phyloP scores from a whole-genome alignment of 1,284 basidiomycete species.

The Ustilago curta region DNA sequence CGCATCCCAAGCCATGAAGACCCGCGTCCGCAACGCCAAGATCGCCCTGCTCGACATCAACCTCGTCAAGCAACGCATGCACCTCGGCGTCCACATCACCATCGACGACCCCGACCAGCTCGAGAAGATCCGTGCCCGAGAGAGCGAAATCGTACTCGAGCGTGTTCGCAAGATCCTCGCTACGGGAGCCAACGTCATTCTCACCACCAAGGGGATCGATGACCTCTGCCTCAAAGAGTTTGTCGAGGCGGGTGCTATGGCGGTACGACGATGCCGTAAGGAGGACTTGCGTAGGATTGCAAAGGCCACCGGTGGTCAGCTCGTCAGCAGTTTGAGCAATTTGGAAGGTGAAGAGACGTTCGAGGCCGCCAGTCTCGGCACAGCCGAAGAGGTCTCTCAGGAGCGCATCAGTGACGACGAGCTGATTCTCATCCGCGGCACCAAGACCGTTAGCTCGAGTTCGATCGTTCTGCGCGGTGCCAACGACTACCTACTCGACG shows the following conservation, averaged over 20 bases:
- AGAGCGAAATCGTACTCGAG: constrained; percentile 95
- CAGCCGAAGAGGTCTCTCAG: constrained; percentile 94
- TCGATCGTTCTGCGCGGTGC: constrained; percentile 95
- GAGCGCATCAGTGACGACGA: constrained; percentile 99
- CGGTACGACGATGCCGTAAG: constrained; percentile 95
- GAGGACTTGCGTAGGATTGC: constrained; percentile 97
- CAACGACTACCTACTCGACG: constrained; percentile 99
- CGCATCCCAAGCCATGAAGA: constrained; percentile 99
- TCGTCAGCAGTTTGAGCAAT: constrained; percentile 93
- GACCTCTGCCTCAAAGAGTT: constrained; percentile 99
- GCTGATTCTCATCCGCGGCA: constrained; percentile 95
- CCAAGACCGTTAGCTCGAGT: constrained; percentile 92
- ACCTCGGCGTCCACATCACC: constrained; percentile 95
- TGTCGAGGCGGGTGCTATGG: constrained; percentile 98
- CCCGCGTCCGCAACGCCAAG: constrained; percentile 89
- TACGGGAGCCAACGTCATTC: constrained; percentile 93
- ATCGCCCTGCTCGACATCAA: constrained; percentile 99
- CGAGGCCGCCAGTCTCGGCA: constrained; percentile 87
- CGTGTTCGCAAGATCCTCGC: constrained; percentile 95
- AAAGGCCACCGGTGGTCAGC: constrained; percentile 93
- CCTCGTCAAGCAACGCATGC: constrained; percentile 96
- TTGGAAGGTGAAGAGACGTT: constrained; percentile 98
- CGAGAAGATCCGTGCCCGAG: constrained; percentile 93
- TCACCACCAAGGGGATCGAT: constrained; percentile 99
- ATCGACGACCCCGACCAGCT: constrained; percentile 95